Base-by-base conservation (phyloP, 116 monocot genomes). In the Iris pallida region DNA sequence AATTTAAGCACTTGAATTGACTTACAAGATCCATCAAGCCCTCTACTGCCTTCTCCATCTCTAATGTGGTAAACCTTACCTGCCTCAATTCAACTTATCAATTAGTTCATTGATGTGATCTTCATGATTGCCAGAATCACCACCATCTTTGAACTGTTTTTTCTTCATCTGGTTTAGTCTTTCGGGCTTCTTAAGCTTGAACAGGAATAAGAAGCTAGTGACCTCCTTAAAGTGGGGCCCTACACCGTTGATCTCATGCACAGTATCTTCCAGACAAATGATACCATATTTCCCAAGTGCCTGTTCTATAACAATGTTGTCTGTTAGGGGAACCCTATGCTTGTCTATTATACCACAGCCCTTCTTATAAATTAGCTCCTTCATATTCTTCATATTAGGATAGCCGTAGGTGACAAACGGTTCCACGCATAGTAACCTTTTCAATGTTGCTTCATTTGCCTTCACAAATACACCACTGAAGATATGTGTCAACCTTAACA, bases 361-460 rank as follows among this genome's bases (percentile, higher is more conserved):
- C 62, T 88, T 98, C 71, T 88, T 98, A 70, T 78, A 93, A 46
- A 98, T 72, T 8, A 98, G 78, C 8, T 98, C 93, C 70, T 69
- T 88, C 42, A 93, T 80, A 75, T 75, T 90, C 75, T 85, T 98
- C 67, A 85, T 57, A 81, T 86, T 93, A 69, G 93, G 98, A 79
- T 88, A 86, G 1, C 93, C 97, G 55, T 85, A 97, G 47, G 97
- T 85, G 48, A 97, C 63, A 68, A 79, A 97, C 42, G 96, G 96
- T 56, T 97, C 89, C 8, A 89, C 92, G 64, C 55, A 68, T 13
- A 89, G 77, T 67, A 97, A 63, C 83, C 75, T 73, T 55, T 79
- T 85, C 71, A 83, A 72, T 64, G 52, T 85, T 41, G 68, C 57
- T 41, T 80, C 79, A 71, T 78, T 90, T 20, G 73, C 89, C 77